Percentiles rank a stretch among this genome's conserved stretches.
Evolutionary conservation across 2,329 filamentous ascomycete genomes (phyloP).

Genomic region (Monosporascus sp.): DNA sequence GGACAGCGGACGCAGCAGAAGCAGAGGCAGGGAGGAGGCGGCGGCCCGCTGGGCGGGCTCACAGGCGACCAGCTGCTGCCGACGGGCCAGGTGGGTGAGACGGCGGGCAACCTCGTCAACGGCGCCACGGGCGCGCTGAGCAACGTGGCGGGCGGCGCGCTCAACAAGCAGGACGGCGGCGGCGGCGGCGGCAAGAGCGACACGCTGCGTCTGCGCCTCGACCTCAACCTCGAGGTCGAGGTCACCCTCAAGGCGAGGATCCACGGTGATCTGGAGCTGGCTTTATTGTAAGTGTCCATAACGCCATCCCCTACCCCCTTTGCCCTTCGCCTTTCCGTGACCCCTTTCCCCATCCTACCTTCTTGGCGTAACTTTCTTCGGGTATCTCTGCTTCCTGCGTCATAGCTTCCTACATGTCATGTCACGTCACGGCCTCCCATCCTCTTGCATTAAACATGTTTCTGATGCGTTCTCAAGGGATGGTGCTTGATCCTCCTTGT

Average conservation of each 20-base stretch:
- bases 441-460: background rate
- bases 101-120: slow-evolving; percentile 22
- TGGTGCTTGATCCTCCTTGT: background rate
- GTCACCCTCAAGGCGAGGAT: slow-evolving; percentile 83
- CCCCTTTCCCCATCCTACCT: background rate
- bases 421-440: background rate
- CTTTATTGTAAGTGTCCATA: slow-evolving; percentile 49
- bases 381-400: background rate
- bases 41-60: slow-evolving; percentile 14
- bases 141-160: slow-evolving; percentile 18
- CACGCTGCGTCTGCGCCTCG: slow-evolving; percentile 66
- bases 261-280: slow-evolving; percentile 75
- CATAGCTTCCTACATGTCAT: background rate
- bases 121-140: slow-evolving; percentile 20
- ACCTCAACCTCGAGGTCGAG: slow-evolving; percentile 79
- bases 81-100: slow-evolving; percentile 23
- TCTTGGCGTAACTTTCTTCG: background rate
- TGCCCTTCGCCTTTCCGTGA: background rate
- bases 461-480: background rate
- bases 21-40: slow-evolving; percentile 14
- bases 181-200: slow-evolving; percentile 43
- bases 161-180: slow-evolving; percentile 11
- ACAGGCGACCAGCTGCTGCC: slow-evolving; percentile 21
- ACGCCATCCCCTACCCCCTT: slow-evolving; percentile 1
- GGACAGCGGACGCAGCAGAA: slow-evolving; percentile 14